Evolutionary conservation across 129 eudicot genomes (phyloP), one percentile per base, ranked within the genome.

Genomic region (Artemisia argyi): DNA sequence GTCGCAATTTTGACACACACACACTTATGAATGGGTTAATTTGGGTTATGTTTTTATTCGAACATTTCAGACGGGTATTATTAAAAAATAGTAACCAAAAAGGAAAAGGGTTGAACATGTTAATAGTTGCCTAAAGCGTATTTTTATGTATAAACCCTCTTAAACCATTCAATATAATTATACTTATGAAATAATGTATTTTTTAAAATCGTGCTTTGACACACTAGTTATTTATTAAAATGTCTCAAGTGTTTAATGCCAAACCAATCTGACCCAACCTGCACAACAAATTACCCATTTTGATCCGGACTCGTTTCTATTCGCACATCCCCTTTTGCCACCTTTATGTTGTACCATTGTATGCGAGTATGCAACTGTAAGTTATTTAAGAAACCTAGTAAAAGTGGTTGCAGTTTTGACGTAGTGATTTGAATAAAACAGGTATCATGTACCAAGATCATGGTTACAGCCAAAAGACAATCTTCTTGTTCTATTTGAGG

Each of bases 361-460:
- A 59, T 72, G 57, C 54, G 1, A 20, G 22, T 20, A 20, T 20
- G 22, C 22, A 72, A 46, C 55, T 19, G 58, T 16, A 54, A 78
- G 15, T 58, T 58, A 6, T n/a, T n/a, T 6, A 44, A 19, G 18
- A n/a, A 60, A 13, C 47, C 20, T 60, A 51, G 28, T 7, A 61
- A 35, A 76, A 39, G 75, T 44, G 17, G 53, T 67, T 66, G 58
- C 32, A 30, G 20, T 68, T 39, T 28, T 80, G 47, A 80, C 76
- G n/a, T 47, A 12, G 13, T 12, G 46, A 62, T 61, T 53, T 80
- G 74, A 48, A 58, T 74, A n/a, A 42, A 74, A 74, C 83, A 93
- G 98, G 96, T 94, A 94, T 73, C 98, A 94, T 78, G 69, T 94
- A 63, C 98, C 98, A 67, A 83, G 97, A 76, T 85, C 98, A 73